Base-by-base conservation (phyloP, 805 yeast genomes). In the Zygotorulaspora chibaensis region DNA sequence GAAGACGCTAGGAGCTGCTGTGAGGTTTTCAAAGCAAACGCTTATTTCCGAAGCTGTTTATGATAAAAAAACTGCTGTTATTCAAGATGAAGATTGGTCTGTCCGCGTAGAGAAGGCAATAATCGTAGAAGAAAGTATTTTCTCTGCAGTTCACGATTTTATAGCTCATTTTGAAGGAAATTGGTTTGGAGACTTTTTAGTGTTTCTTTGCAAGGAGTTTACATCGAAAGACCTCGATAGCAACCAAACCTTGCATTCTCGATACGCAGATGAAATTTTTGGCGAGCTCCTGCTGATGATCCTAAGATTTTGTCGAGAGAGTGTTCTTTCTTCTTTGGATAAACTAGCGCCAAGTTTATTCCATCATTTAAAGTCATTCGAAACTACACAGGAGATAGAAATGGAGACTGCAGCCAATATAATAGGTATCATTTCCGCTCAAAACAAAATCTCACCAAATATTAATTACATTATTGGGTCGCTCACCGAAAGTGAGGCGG, bases 81-180 rank as follows among this genome's bases (percentile, higher is more conserved):
- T 77, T 0, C 67, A 74, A 17, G 96, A 88, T 59, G 84, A 83
- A 50, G 83, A 84, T 42, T 88, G 96, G 96, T 67, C 71, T 3
- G 66, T 76, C 0, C 72, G 91, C 56, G 55, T 86, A 20, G 87
- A 83, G 8, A 85, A 79, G 47, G 86, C 91, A 0, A 42, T 86
- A 9, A 83, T 79, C 34, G 66, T 75, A 35, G 95, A 88, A 57
- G 71, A 71, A 0, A 58, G 55, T 2, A 86, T 84, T 1, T 11
- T 36, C 6, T 7, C 18, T 5, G 16, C 57, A 3, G 45, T 42
- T 26, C 27, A 20, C 11, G 25, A 31, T 3, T 16, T 45, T 8
- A 47, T 72, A 9, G 38, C 45, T 1, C 28, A 55, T 43, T 58
- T 60, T 17, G 35, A 48, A 7, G 54, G 46, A 13, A 40, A 45